Percentiles rank a stretch among this genome's conserved stretches.
phyloP scores from a whole-genome alignment of 805 yeast species.

The Blastobotrys attinorum region DNA sequence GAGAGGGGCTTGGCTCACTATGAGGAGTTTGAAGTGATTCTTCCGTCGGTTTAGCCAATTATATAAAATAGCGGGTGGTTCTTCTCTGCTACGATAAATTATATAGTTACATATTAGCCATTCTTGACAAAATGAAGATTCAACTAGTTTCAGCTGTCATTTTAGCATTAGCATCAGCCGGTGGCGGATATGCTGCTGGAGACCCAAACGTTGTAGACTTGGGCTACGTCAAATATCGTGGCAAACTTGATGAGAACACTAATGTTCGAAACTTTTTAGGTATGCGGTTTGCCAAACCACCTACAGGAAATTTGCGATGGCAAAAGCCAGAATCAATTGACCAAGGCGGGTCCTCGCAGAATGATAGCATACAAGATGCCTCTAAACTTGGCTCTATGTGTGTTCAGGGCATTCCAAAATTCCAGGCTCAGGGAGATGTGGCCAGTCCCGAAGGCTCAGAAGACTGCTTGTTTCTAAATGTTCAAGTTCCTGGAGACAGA shows the following conservation, averaged over 20 bases:
- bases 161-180: too few species aligned
- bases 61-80: too few species aligned
- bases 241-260: neutral
- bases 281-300: conserved; percentile 9
- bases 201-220: conserved; percentile 9
- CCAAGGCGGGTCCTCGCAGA: neutral
- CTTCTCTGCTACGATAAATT: too few species aligned
- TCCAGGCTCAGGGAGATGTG: conserved; percentile 1
- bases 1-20: too few species aligned
- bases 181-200: too few species aligned
- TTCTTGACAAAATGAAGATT: too few species aligned
- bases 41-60: too few species aligned
- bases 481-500: neutral
- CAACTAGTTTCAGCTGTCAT: too few species aligned
- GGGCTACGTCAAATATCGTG: conserved; percentile 9
- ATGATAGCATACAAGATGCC: too few species aligned
- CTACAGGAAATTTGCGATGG: conserved; percentile 11
- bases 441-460: neutral
- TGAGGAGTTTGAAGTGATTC: too few species aligned
- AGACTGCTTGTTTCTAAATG: neutral
- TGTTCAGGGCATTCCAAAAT: neutral
- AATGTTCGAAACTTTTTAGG: conserved; percentile 6
- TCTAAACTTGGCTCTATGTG: conserved; percentile 5
- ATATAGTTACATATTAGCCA: too few species aligned
- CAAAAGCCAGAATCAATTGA: conserved; percentile 8